Base-by-base conservation (phyloP, 1,284 basidiomycete genomes). In the Fomitopsis betulina region DNA sequence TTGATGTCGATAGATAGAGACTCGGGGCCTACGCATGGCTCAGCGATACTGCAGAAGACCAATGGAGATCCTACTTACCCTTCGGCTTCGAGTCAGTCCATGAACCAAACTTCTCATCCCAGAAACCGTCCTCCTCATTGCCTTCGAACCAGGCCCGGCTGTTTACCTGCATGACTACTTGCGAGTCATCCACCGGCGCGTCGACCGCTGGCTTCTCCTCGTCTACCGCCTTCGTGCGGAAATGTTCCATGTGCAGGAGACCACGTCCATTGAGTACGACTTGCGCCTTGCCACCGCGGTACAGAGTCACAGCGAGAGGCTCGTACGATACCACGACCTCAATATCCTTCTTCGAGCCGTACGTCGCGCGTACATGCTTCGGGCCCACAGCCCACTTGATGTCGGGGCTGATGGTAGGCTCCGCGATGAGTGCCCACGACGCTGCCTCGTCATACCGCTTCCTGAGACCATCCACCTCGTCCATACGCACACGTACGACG, bases 181-280 rank as follows among this genome's bases (percentile, higher is more conserved):
- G 88, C 15, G 74, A 74, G 54, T 73, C 77, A 27, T 73, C 79
- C 54, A 70, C 72, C 17, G 70, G 71, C 49, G 77, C 76, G 51
- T 69, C 70, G 6, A 37, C 50, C 4, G 54, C 50, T 17, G 38
- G n/a, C 37, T 76, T 70, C n/a, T 73, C 71, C 30, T 72, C 72
- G 30, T 74, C 70, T 17, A 73, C 70, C 58, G 79, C 71, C 74
- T 94, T 93, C 35, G 78, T 79, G 57, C 94, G 83, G 79, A 94
- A 98, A 73, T 99, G 97, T 71, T 99, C 97, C 93, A 99, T 95
- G 70, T 99, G 95, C 65, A 99, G 79, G 30, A 99, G 80, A 0
- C 91, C 90, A 43, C 88, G 82, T 10, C 93, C 94, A 68, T 99
- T 99, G 55, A 99, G 76, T 3, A 96, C 85, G 57, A 98, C 81